Evolutionary conservation across 2,329 filamentous ascomycete species (phyloP).

Genomic region (Ascochyta fabae): DNA sequence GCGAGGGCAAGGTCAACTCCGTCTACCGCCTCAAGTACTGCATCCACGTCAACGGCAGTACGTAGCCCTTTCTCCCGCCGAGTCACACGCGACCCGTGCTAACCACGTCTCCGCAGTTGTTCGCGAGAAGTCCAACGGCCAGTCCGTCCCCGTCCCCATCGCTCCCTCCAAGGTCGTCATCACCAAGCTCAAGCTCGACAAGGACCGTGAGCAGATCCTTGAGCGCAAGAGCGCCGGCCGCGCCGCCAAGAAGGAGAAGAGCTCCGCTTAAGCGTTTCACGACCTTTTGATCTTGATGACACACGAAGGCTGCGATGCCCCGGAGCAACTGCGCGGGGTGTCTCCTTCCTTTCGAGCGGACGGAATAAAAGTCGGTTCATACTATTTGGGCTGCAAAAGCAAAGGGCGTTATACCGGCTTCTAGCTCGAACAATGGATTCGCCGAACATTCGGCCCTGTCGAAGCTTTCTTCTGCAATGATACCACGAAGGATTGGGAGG

Average conservation of each 20-base stretch:
- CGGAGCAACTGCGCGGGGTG: conserved; percentile 42
- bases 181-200: conserved; percentile 98
- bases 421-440: conserved; percentile 48
- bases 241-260: conserved; percentile 77
- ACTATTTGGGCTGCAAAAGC: conserved; percentile 46
- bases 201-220: conserved; percentile 88
- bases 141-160: conserved; percentile 92
- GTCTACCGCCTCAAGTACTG: conserved; percentile 85
- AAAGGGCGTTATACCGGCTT: conserved; percentile 47
- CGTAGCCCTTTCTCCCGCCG: conserved; percentile 19
- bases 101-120: conserved; percentile 61
- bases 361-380: conserved; percentile 49
- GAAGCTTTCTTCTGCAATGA: conserved; percentile 41
- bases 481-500: conserved; percentile 37
- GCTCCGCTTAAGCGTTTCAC: conserved; percentile 52
- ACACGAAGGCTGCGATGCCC: conserved; percentile 47
- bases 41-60: conserved; percentile 87
- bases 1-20: conserved; percentile 96
- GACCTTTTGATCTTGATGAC: conserved; percentile 44
- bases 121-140: conserved; percentile 97
- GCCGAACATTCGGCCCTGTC: conserved; percentile 43
- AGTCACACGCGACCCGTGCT: conserved; percentile 21
- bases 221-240: conserved; percentile 83
- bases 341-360: conserved; percentile 45
- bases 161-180: conserved; percentile 97